Base-by-base conservation (phyloP, 495 filamentous ascomycete species). In the Daldinia caldariorum region DNA sequence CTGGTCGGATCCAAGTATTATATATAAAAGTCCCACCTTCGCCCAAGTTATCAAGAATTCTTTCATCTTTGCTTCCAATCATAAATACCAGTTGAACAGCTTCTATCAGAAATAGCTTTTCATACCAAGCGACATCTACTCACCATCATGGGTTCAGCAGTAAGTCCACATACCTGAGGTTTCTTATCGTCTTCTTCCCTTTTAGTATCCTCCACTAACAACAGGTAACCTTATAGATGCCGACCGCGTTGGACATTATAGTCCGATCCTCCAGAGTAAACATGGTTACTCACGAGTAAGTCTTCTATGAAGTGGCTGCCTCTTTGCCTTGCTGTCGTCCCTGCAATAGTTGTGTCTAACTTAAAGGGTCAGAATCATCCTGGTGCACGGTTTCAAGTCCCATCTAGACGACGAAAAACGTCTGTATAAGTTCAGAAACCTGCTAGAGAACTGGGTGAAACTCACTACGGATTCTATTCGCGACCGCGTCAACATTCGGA, bases 371-470 rank as follows among this genome's bases (percentile, higher is more conserved):
- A 72, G 69, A 35, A 64, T 72, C 39, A 68, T 72, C 13, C 47
- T 72, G 0, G 69, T 72, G 3, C 69, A 72, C n/a, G 69, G 69
- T 6, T 72, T 72, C 56, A 55, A 68, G 1, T 5, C 22, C 13
- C 6, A 18, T 22, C 1, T 10, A 5, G 32, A 45, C 10, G 18
- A 41, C 3, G 45, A 31, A 34, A 32, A 31, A 9, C 69, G 56
- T 18, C 1, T 39, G 0, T n/a, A 20, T 3, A 55, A 72, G 18
- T 68, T 60, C 22, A 60, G 37, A 35, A 4, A 43, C 7, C 6
- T 72, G 0, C 55, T 72, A 0, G 45, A 68, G 60, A 39, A 39
- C 10, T 72, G 69, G 64, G 37, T 72, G 2, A 20, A 4, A 1
- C 6, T 29, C 8, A 53, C 50, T 6, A 41, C 60, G 0, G 16